These are phyloP conservation scores for Alternaria atra DNA, from an alignment of 2,329 filamentous ascomycete genomes.

Conservation along the genomic window DNA sequence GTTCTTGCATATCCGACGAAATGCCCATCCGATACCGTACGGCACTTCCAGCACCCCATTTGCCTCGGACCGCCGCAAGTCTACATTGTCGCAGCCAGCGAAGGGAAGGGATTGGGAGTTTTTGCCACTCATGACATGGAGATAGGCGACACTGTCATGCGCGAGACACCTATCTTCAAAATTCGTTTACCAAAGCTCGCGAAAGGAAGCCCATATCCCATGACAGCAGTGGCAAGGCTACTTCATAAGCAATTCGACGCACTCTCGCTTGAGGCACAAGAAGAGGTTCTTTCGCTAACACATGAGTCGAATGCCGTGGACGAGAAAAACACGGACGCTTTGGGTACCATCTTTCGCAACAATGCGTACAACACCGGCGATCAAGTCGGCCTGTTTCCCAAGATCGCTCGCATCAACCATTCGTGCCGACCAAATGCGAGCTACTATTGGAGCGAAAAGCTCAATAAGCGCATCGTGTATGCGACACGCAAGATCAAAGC, in stretches of 20 bases:
- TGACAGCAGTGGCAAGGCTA: slow-evolving; percentile 30
- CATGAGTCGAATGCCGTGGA: slow-evolving; percentile 33
- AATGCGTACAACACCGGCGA: slow-evolving; percentile 48
- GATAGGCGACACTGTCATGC: slow-evolving; percentile 52
- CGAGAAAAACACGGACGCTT: slow-evolving; percentile 27
- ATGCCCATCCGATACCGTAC: slow-evolving; percentile 20
- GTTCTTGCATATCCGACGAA: slow-evolving; percentile 16
- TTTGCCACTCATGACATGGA: slow-evolving; percentile 52
- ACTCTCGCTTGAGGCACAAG: slow-evolving; percentile 30
- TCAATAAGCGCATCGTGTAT: slow-evolving; percentile 45
- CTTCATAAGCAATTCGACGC: slow-evolving; percentile 36
- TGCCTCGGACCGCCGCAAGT: slow-evolving; percentile 37
- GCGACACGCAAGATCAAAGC: slow-evolving; percentile 48
- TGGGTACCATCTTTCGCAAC: slow-evolving; percentile 47
- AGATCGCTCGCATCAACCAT: slow-evolving; percentile 50
- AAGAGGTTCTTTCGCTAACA: slow-evolving; percentile 40
- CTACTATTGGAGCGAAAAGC: slow-evolving; percentile 48
- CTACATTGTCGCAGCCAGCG: slow-evolving; percentile 43
- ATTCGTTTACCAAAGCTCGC: slow-evolving; percentile 40
- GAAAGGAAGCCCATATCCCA: slow-evolving; percentile 39
- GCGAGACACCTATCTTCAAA: slow-evolving; percentile 51
- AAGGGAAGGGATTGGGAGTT: slow-evolving; percentile 55
- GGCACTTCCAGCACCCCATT: slow-evolving; percentile 24
- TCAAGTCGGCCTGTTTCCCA: slow-evolving; percentile 45
- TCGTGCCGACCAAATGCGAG: slow-evolving; percentile 49